Percentiles rank a stretch among this genome's conserved stretches.
Evolutionary conservation across 352 stramenopile genomes (phyloP).

Genomic region (Globisporangium spinosum): DNA sequence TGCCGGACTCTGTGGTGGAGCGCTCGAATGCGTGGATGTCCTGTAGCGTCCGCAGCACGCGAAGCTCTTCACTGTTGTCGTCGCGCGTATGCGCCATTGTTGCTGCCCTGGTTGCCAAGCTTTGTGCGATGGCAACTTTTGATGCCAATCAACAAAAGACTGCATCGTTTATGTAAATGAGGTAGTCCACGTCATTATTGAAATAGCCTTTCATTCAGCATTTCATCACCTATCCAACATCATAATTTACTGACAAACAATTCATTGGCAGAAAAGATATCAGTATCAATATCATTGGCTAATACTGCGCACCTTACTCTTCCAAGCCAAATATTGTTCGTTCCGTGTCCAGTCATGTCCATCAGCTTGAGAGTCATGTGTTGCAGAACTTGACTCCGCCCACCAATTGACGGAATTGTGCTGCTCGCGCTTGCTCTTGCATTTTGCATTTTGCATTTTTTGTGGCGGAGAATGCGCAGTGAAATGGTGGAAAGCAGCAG

Average conservation of each 20-base stretch:
- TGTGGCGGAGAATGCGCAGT: not conserved
- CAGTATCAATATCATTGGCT: not conserved
- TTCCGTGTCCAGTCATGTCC: not conserved
- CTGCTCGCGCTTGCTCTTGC: not conserved
- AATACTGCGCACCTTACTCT: not conserved
- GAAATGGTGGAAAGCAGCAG: not conserved
- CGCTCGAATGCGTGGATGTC: constrained; percentile 14
- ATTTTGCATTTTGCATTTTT: not conserved
- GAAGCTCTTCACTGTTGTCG: not conserved
- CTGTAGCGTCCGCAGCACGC: constrained; percentile 14
- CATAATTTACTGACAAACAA: not conserved
- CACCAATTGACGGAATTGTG: not conserved
- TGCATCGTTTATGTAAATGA: not conserved
- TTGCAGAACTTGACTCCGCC: not conserved
- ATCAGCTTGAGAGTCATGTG: not conserved
- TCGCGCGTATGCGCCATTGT: not conserved
- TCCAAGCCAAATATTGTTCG: not conserved
- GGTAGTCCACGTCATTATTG: not conserved
- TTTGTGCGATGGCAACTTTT: not conserved
- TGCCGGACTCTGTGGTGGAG: not conserved
- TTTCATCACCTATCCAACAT: not conserved
- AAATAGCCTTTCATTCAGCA: not conserved
- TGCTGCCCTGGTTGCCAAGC: not conserved
- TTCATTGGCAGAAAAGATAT: not conserved
- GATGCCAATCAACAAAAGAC: not conserved